Evolutionary conservation across 2,329 filamentous ascomycete genomes (phyloP).

Genomic region (Sphaerulina vaccinii): DNA sequence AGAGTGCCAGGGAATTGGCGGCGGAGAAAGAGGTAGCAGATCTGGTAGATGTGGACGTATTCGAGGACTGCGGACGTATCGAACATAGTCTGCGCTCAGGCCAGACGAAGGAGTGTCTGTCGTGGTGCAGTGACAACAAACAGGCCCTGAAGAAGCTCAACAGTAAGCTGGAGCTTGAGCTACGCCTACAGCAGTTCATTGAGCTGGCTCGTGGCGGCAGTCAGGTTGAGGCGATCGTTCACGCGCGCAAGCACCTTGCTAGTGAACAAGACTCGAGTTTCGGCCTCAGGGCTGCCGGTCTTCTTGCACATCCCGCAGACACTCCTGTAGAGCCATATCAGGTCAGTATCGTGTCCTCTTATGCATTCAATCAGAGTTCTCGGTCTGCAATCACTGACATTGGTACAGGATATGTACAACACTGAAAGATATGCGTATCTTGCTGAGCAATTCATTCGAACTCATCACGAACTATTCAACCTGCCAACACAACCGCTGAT

Average conservation of each 20-base stretch:
- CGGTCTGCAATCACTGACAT: slow-evolving; percentile 22
- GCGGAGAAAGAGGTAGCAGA: slow-evolving; percentile 72
- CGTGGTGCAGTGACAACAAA: slow-evolving; percentile 93
- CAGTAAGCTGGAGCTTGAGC: slow-evolving; percentile 86
- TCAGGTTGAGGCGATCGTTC: slow-evolving; percentile 71
- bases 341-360: slow-evolving; percentile 39
- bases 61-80: slow-evolving; percentile 77
- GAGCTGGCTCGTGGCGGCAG: slow-evolving; percentile 77
- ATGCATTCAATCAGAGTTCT: neutral
- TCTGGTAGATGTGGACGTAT: slow-evolving; percentile 85
- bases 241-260: slow-evolving; percentile 79
- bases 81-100: slow-evolving; percentile 66
- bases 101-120: slow-evolving; percentile 74
- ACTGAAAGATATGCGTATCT: slow-evolving; percentile 71
- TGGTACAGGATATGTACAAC: slow-evolving; percentile 68
- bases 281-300: slow-evolving; percentile 69
- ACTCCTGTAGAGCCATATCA: slow-evolving; percentile 60
- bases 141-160: slow-evolving; percentile 86
- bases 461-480: slow-evolving; percentile 81
- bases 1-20: slow-evolving; percentile 73
- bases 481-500: slow-evolving; percentile 81
- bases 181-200: slow-evolving; percentile 91
- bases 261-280: slow-evolving; percentile 68
- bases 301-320: slow-evolving; percentile 71
- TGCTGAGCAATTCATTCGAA: slow-evolving; percentile 75